Conservation (phyloP, 768 basidiomycete genomes). For the Leccinum subtestaceum region DNA sequence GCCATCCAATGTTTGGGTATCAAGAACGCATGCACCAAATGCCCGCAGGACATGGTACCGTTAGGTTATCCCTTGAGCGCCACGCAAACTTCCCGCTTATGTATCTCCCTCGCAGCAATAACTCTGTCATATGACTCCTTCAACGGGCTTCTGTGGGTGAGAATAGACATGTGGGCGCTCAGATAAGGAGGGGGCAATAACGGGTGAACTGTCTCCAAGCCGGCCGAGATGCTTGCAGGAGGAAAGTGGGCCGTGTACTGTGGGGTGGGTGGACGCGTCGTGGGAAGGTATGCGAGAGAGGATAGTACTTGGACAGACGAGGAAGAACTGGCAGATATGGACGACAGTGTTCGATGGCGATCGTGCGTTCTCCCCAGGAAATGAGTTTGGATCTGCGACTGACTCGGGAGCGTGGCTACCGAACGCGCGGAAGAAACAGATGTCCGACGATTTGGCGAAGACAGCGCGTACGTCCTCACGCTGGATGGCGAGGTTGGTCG, state of each 20-base stretch:
- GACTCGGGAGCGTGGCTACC: constrained; percentile 52
- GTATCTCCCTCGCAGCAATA: constrained; percentile 49
- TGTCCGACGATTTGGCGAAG: constrained; percentile 41
- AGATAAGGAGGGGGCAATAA: constrained; percentile 72
- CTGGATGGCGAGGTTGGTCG: constrained; percentile 38
- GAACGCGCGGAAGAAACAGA: constrained; percentile 62
- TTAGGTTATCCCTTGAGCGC: constrained; percentile 1
- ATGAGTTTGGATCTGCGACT: constrained; percentile 34
- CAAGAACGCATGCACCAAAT: constrained; percentile 9
- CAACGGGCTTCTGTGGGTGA: constrained; percentile 62
- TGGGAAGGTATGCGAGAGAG: constrained; percentile 53
- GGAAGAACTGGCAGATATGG: constrained; percentile 50
- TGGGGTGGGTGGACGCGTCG: constrained; percentile 34
- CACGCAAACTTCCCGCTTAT: constrained; percentile 18
- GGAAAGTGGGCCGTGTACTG: constrained; percentile 65
- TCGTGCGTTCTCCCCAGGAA: constrained; percentile 36
- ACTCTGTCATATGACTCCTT: constrained; percentile 71
- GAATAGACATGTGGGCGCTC: constrained; percentile 65
- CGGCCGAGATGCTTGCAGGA: constrained; percentile 49
- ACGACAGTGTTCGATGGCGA: constrained; percentile 54
- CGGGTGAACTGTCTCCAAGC: constrained; percentile 63
- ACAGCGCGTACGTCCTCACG: constrained; percentile 34
- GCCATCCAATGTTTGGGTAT: constrained; percentile 23
- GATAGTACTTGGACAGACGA: constrained; percentile 51
- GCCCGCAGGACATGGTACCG: background rate